phyloP scores from a whole-genome alignment of 2,329 filamentous ascomycete species.

The Lasiodiplodia citricola region DNA sequence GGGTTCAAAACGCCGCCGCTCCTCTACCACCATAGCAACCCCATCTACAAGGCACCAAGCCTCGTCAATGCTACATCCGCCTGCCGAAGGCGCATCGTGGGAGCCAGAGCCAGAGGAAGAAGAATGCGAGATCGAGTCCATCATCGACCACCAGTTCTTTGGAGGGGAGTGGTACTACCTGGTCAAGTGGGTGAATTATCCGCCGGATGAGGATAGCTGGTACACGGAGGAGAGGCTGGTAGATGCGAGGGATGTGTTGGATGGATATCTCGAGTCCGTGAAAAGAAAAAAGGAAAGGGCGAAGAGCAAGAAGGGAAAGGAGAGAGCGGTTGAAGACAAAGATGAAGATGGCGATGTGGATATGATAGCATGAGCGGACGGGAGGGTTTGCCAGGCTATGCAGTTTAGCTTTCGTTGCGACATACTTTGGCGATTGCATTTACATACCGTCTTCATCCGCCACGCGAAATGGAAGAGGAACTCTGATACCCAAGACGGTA shows the following conservation, averaged over 20 bases:
- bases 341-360: not conserved
- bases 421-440: not conserved
- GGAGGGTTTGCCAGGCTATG: not conserved
- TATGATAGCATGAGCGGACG: not conserved
- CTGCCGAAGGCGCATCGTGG: not conserved
- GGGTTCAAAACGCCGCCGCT: not conserved
- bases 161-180: not conserved
- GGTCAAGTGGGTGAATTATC: constrained; percentile 14
- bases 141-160: not conserved
- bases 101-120: not conserved
- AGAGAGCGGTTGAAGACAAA: not conserved
- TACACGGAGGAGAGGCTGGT: not conserved
- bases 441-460: not conserved
- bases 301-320: not conserved
- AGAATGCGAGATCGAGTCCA: not conserved
- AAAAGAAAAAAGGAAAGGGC: not conserved
- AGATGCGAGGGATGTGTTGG: not conserved
- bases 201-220: constrained; percentile 1
- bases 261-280: not conserved
- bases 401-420: not conserved
- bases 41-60: not conserved
- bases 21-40: not conserved
- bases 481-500: too few species aligned
- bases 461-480: too few species aligned
- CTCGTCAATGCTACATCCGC: constrained; percentile 7